phyloP scores from a whole-genome alignment of 2,329 filamentous ascomycete species.

The Berkeleyomyces rouxiae region DNA sequence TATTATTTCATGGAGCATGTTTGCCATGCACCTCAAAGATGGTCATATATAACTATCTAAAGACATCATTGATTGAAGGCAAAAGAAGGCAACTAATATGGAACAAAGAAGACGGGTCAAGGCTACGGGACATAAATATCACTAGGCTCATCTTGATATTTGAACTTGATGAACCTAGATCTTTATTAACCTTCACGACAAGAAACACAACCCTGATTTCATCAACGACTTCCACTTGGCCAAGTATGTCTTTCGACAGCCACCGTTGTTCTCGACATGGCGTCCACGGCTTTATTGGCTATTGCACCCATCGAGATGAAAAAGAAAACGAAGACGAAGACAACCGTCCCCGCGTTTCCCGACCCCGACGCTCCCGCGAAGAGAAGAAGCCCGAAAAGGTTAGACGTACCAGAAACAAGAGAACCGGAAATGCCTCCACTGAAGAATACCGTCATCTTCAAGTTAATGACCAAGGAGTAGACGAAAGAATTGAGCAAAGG shows the following conservation, averaged over 20 bases:
- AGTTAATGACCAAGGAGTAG: neutral
- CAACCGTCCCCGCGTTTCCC: neutral
- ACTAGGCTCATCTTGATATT: too few species aligned
- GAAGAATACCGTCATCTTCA: neutral
- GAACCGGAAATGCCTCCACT: neutral
- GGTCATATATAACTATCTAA: too few species aligned
- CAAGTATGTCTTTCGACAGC: neutral
- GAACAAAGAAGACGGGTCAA: too few species aligned
- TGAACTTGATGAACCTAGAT: neutral
- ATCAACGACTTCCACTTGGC: neutral
- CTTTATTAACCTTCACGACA: neutral
- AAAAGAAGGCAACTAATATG: too few species aligned
- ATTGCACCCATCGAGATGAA: neutral
- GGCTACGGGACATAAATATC: too few species aligned
- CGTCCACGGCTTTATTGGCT: neutral
- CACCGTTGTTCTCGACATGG: neutral
- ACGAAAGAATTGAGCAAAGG: neutral
- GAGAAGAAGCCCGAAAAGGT: neutral
- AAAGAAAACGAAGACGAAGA: neutral
- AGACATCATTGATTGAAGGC: too few species aligned
- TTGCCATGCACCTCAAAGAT: too few species aligned
- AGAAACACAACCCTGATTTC: neutral
- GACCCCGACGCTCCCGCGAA: neutral
- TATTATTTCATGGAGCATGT: too few species aligned
- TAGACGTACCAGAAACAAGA: neutral